Conservation (phyloP, 331 rosid genomes). For the Dryas integrifolia region DNA sequence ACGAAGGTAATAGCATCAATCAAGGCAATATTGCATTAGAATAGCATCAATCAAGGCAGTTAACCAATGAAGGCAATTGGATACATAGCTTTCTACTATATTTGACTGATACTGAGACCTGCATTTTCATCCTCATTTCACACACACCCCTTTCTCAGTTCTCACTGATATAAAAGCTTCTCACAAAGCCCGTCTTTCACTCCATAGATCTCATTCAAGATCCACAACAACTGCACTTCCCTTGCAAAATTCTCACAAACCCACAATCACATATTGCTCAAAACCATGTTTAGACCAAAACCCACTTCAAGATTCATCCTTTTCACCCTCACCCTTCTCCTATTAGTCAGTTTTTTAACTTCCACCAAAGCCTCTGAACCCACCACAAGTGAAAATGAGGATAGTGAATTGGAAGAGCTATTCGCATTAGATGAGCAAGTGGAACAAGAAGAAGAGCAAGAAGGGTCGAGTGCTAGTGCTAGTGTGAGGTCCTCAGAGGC, state of each 20-base stretch:
- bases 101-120: slow-evolving; percentile 1
- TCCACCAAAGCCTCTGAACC: slow-evolving; percentile 41
- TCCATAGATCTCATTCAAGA: slow-evolving; percentile 40
- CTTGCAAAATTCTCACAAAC: slow-evolving; percentile 6
- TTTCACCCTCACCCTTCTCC: slow-evolving; percentile 49
- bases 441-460: slow-evolving; percentile 36
- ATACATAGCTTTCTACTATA: not conserved
- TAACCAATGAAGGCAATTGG: slow-evolving; percentile 11
- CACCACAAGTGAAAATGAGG: slow-evolving; percentile 33
- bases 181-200: not conserved
- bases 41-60: not conserved
- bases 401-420: slow-evolving; percentile 63
- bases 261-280: slow-evolving; percentile 5
- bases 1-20: too few relatives aligned
- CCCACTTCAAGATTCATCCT: slow-evolving; percentile 49
- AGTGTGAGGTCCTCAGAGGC: slow-evolving; percentile 66
- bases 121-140: not conserved
- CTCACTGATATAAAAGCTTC: not conserved
- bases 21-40: not conserved
- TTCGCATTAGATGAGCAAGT: slow-evolving; percentile 73
- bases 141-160: not conserved
- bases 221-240: slow-evolving; percentile 21
- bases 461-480: slow-evolving; percentile 13
- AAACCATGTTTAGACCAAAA: slow-evolving; percentile 42
- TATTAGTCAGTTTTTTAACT: slow-evolving; percentile 32